Evolutionary conservation across 352 stramenopile genomes (phyloP), one percentile per base, ranked within the genome.

Genomic region (Phytophthora sp.): DNA sequence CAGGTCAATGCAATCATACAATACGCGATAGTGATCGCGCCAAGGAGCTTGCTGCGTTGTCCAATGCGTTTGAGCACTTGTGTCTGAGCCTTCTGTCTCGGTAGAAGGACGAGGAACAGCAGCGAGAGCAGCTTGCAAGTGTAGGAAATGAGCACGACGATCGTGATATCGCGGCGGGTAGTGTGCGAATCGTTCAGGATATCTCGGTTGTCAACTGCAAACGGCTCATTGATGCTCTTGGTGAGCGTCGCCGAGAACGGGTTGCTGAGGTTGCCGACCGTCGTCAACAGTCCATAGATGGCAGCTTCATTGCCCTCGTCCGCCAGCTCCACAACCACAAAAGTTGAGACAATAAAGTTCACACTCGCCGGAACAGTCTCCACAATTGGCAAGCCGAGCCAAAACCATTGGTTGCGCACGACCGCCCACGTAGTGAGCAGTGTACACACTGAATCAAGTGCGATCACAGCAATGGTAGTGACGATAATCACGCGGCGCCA

Each of bases 261-360:
- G n/a, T 59, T 69, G 23, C 57, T 77, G 2, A 82, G 52, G 46
- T 86, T 83, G 2, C 61, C 53, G 11, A 79, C 63, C 1, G 78
- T 84, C 7, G 78, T 79, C 15, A 83, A 26, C 16, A 86, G 64
- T 11, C 70, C 73, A 36, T 79, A 80, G 38, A 78, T 71, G 2
- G 74, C 71, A 23, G 59, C 78, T 67, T 86, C 78, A 21, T 77
- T 79, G 30, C 76, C 75, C n/a, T 70, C 66, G 7, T 76, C 73
- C 12, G 74, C 71, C 36, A 87, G 33, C 24, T 87, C 78, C 13
- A 86, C 78, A 7, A 77, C 69, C n/a, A 80, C 72, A 26, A 72
- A 80, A n/a, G 31, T 80, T 4, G 68, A 73, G 29, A 80, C 52
- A 27, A 86, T 77, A 31, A 81, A 86, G 42, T 69, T 73, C 11